These are phyloP conservation scores for Croton laevigatus DNA, from an alignment of 441 rosid species.

Conservation along the genomic window DNA sequence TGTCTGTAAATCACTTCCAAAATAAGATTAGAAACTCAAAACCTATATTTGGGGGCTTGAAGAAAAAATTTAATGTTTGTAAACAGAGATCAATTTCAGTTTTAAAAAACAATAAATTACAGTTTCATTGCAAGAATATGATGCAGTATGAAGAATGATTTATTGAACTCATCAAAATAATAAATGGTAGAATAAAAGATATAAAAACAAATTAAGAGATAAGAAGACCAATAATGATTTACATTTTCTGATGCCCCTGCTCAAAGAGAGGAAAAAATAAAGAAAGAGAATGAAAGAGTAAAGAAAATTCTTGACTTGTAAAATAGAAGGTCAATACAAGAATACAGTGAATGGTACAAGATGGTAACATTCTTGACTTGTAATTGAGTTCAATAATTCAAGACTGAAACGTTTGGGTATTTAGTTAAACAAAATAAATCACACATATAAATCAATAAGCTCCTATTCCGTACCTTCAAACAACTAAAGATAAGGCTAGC, in stretches of 20 bases:
- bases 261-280: neutral
- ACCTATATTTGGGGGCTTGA: neutral
- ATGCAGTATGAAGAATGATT: neutral
- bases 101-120: neutral
- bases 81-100: neutral
- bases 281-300: neutral
- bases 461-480: slow-evolving; percentile 67
- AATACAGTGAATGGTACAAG: neutral
- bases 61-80: neutral
- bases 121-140: neutral
- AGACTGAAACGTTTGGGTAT: neutral
- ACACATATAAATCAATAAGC: slow-evolving; percentile 11
- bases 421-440: neutral
- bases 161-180: neutral
- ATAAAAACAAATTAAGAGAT: neutral
- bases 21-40: neutral
- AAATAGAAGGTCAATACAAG: neutral
- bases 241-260: neutral
- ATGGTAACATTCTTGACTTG: neutral
- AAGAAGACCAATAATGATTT: neutral
- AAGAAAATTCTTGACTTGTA: no score
- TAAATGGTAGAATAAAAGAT: neutral
- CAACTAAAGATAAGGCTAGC: slow-evolving; percentile 87
- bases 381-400: neutral
- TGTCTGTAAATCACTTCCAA: neutral